A percentile compares a stretch with the other conserved stretches of the same genome.
Evolutionary conservation across 805 yeast species (phyloP).

Genomic region (Priceomyces melissophilus): DNA sequence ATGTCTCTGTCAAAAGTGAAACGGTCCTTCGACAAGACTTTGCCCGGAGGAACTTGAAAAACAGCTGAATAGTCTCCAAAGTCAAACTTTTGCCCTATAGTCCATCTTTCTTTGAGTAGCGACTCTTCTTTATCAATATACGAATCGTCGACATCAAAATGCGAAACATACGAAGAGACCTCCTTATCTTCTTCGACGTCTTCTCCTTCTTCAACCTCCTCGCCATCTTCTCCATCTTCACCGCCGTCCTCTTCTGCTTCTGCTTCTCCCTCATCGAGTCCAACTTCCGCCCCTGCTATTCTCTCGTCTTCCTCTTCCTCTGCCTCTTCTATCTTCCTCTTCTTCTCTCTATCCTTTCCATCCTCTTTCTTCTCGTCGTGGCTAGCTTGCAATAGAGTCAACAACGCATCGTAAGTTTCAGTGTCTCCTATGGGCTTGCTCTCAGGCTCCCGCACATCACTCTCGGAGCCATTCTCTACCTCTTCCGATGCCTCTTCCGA

Average conservation of each 20-base stretch:
- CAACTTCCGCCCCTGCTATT: slow-evolving; percentile 30
- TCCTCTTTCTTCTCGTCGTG: slow-evolving; percentile 22
- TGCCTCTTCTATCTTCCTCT: slow-evolving; percentile 11
- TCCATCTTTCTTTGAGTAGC: slow-evolving; percentile 27
- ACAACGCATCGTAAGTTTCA: slow-evolving; percentile 62
- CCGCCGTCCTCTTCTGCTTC: slow-evolving; percentile 15
- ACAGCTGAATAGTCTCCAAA: slow-evolving; percentile 26
- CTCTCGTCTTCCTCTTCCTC: slow-evolving; percentile 27
- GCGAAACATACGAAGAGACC: slow-evolving; percentile 64
- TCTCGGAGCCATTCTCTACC: slow-evolving; percentile 7
- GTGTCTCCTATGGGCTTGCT: slow-evolving; percentile 23
- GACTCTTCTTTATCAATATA: slow-evolving; percentile 25
- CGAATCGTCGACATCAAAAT: slow-evolving; percentile 56
- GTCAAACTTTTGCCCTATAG: slow-evolving; percentile 13
- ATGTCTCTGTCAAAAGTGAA: slow-evolving; percentile 6
- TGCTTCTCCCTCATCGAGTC: slow-evolving; percentile 15
- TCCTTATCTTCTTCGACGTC: slow-evolving; percentile 31
- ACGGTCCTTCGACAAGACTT: slow-evolving; percentile 10
- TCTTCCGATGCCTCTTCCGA: slow-evolving; percentile 7
- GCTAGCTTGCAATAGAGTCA: slow-evolving; percentile 56
- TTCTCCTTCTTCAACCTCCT: slow-evolving; percentile 11
- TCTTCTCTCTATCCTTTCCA: slow-evolving; percentile 7
- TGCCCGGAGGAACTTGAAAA: slow-evolving; percentile 33
- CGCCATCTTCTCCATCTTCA: slow-evolving; percentile 17
- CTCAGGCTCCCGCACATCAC: slow-evolving; percentile 13